These are phyloP conservation scores for Penicillium soppii DNA, from an alignment of 495 filamentous ascomycete species.

Conservation along the genomic window DNA sequence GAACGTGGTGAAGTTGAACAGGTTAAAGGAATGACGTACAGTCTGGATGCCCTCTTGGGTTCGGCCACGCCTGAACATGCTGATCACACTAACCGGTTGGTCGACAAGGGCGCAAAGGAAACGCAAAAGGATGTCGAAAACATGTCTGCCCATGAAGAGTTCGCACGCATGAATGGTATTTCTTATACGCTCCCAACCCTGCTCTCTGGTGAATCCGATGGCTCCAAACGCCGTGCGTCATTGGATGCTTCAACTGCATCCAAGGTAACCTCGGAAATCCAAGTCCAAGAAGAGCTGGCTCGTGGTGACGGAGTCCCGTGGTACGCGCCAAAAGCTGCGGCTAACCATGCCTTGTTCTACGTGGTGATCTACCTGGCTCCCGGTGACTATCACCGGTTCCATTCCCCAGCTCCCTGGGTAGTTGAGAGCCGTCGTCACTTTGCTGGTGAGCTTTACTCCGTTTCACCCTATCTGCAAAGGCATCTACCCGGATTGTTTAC, in stretches of 20 bases:
- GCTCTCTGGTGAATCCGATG: slow-evolving; percentile 64
- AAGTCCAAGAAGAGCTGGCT: slow-evolving; percentile 82
- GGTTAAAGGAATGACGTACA: slow-evolving; percentile 98
- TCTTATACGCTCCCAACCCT: slow-evolving; percentile 90
- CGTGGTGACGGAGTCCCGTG: slow-evolving; percentile 66
- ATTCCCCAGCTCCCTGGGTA: slow-evolving; percentile 92
- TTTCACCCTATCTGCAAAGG: slow-evolving; percentile 89
- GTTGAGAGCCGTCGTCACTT: slow-evolving; percentile 90
- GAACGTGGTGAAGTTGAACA: slow-evolving; percentile 95
- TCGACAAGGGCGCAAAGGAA: slow-evolving; percentile 26
- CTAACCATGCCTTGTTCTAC: slow-evolving; percentile 76
- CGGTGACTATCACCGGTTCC: slow-evolving; percentile 98
- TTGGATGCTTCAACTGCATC: slow-evolving; percentile 66
- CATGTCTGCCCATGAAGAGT: slow-evolving; percentile 80
- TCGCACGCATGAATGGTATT: slow-evolving; percentile 94
- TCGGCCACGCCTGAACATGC: slow-evolving; percentile 48
- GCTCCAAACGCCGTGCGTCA: slow-evolving; percentile 35
- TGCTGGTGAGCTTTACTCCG: slow-evolving; percentile 91
- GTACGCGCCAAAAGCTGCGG: slow-evolving; percentile 68
- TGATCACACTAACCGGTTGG: slow-evolving; percentile 40
- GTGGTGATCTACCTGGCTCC: slow-evolving; percentile 96
- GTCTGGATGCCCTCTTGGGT: slow-evolving; percentile 86
- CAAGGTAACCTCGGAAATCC: slow-evolving; percentile 66
- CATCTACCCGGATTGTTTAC: slow-evolving; percentile 93
- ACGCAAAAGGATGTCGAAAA: slow-evolving; percentile 41